These are phyloP conservation scores for Coccomyxa sp. DNA, from an alignment of 139 green algal genomes.

Conservation along the genomic window DNA sequence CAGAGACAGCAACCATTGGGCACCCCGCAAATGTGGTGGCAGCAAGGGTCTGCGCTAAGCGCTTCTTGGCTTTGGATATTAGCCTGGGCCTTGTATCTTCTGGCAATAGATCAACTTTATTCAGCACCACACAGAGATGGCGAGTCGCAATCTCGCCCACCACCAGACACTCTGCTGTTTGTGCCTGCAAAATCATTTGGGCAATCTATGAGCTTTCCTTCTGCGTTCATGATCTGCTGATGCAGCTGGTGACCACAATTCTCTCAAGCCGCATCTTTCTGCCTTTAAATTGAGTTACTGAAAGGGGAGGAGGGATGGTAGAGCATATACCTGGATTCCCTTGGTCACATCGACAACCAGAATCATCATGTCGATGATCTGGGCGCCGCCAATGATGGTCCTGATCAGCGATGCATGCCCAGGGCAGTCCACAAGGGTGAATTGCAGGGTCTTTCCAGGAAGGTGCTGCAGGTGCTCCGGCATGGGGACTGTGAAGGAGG, in stretches of 20 bases:
- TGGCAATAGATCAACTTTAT: constrained; percentile 82
- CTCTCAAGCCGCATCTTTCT: too few relatives aligned
- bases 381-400: constrained; percentile 90
- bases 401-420: constrained; percentile 94
- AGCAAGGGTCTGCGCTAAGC: constrained; percentile 57
- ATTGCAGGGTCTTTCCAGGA: neutral
- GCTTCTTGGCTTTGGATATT: constrained; percentile 50
- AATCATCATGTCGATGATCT: constrained; percentile 97
- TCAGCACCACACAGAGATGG: constrained; percentile 84
- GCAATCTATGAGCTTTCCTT: neutral
- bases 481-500: constrained; percentile 61
- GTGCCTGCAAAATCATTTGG: constrained; percentile 68
- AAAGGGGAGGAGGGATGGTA: too few relatives aligned
- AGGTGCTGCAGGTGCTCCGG: neutral
- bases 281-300: too few relatives aligned
- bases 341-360: constrained; percentile 94
- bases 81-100: constrained; percentile 51
- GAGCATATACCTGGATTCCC: constrained; percentile 44
- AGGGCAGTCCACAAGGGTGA: constrained; percentile 96
- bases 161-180: constrained; percentile 90
- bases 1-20: constrained; percentile 66
- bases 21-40: constrained; percentile 79
- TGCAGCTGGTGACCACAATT: too few relatives aligned
- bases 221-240: too few relatives aligned
- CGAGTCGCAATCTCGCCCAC: constrained; percentile 83